phyloP scores from a whole-genome alignment of 345 rosid species.

The Eucalyptus cloeziana region DNA sequence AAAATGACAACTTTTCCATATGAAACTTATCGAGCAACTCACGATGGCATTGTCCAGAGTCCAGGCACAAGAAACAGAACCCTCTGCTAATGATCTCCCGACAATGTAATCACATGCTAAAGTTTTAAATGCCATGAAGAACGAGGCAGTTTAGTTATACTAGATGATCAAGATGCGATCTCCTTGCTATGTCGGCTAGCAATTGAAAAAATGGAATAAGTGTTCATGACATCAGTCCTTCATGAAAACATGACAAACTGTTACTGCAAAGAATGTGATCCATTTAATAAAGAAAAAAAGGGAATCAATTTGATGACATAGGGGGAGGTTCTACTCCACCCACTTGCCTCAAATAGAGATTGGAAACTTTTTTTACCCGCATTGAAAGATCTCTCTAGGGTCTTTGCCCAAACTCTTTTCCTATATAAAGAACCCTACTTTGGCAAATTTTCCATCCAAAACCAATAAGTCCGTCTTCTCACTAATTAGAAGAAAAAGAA shows the following conservation, averaged over 20 bases:
- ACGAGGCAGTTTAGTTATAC: background rate
- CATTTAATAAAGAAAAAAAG: background rate
- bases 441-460: background rate
- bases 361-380: background rate
- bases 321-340: background rate
- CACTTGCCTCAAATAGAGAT: background rate
- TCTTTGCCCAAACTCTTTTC: background rate
- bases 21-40: background rate
- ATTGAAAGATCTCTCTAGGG: background rate
- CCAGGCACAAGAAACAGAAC: background rate
- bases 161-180: background rate
- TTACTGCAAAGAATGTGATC: background rate
- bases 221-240: background rate
- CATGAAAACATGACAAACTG: background rate
- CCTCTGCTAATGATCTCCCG: background rate
- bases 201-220: background rate
- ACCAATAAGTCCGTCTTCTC: background rate
- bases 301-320: slow-evolving; percentile 6
- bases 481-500: background rate
- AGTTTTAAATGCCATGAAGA: background rate
- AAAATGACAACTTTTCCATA: background rate
- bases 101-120: background rate
- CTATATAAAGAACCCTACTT: slow-evolving; percentile 6
- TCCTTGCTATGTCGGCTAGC: background rate
- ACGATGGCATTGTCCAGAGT: background rate